Percentiles rank a stretch among this genome's conserved stretches.
phyloP scores from a whole-genome alignment of 169 alveolate genomes.

The Plasmodium sp. region DNA sequence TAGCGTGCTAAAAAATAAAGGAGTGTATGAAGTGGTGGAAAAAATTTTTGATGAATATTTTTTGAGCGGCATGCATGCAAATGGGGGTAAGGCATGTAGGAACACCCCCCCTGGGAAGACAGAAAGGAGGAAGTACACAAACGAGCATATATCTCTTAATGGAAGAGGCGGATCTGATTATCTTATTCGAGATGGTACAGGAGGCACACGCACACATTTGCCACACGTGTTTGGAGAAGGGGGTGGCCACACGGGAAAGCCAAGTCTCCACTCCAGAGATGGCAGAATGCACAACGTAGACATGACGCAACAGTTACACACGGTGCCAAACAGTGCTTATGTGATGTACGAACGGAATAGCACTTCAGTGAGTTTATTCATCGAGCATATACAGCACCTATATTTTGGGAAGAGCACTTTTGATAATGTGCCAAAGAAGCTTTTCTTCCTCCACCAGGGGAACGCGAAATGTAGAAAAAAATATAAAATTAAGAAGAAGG shows the following conservation, averaged over 20 bases:
- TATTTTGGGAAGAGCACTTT: slow-evolving; percentile 25
- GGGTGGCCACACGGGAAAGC: not conserved
- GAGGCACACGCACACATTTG: not conserved
- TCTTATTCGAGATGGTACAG: not conserved
- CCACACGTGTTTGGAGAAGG: not conserved
- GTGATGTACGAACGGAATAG: slow-evolving; percentile 17
- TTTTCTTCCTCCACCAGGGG: not conserved
- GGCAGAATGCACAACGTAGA: not conserved
- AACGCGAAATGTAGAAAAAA: not conserved
- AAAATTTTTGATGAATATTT: slow-evolving; percentile 15
- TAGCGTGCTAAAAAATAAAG: slow-evolving; percentile 58
- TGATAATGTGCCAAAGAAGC: not conserved
- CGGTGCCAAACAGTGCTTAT: not conserved
- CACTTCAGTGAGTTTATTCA: slow-evolving; percentile 22
- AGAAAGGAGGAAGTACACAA: not conserved
- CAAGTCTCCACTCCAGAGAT: not conserved
- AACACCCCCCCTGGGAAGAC: not conserved
- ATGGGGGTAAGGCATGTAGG: not conserved
- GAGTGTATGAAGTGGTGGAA: slow-evolving; percentile 54
- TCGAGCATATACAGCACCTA: slow-evolving; percentile 68
- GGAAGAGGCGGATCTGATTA: not conserved
- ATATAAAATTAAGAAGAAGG: not conserved
- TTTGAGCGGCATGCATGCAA: not conserved
- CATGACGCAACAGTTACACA: not conserved
- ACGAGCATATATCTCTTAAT: not conserved